A percentile compares a stretch with the other conserved stretches of the same genome.
These are phyloP conservation scores for Ophiostoma sp. DNA, from an alignment of 2,329 filamentous ascomycete genomes.

Conservation along the genomic window DNA sequence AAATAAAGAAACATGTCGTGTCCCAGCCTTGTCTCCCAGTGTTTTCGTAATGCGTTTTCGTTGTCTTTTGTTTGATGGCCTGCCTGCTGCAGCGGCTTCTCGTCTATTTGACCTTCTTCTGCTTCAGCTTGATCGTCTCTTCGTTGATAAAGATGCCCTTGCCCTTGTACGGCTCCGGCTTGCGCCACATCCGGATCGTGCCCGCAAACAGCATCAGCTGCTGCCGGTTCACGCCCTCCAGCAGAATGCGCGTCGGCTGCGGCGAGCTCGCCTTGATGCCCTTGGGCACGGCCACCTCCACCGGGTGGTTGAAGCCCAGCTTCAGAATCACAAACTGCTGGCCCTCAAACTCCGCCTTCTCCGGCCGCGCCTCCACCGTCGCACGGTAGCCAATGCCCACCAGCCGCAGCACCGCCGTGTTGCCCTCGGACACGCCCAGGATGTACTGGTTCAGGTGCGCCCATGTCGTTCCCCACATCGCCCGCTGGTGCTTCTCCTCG, in stretches of 20 bases:
- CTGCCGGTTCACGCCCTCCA: constrained; percentile 84
- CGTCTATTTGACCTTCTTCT: constrained; percentile 85
- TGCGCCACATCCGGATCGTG: constrained; percentile 78
- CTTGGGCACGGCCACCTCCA: constrained; percentile 77
- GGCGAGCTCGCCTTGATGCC: constrained; percentile 84
- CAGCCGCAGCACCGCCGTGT: constrained; percentile 85
- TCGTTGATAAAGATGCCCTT: constrained; percentile 98
- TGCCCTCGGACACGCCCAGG: constrained; percentile 90
- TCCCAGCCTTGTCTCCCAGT: neutral
- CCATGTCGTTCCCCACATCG: constrained; percentile 96
- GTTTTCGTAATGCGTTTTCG: constrained; percentile 13
- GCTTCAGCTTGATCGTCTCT: constrained; percentile 96
- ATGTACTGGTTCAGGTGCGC: constrained; percentile 87
- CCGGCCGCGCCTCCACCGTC: constrained; percentile 70
- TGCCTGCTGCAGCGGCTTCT: neutral
- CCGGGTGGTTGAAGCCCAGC: constrained; percentile 92
- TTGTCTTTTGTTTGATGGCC: constrained; percentile 3
- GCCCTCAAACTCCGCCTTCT: constrained; percentile 68
- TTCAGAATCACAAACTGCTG: constrained; percentile 90
- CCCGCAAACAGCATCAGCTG: constrained; percentile 88
- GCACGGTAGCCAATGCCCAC: constrained; percentile 96
- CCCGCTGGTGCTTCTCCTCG: constrained; percentile 67
- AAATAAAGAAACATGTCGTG: neutral
- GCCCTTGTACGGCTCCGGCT: constrained; percentile 96
- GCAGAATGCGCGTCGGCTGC: constrained; percentile 81